Evolutionary conservation across 768 basidiomycete genomes (phyloP), one percentile per base, ranked within the genome.

Genomic region (Leccinum sublutescens): DNA sequence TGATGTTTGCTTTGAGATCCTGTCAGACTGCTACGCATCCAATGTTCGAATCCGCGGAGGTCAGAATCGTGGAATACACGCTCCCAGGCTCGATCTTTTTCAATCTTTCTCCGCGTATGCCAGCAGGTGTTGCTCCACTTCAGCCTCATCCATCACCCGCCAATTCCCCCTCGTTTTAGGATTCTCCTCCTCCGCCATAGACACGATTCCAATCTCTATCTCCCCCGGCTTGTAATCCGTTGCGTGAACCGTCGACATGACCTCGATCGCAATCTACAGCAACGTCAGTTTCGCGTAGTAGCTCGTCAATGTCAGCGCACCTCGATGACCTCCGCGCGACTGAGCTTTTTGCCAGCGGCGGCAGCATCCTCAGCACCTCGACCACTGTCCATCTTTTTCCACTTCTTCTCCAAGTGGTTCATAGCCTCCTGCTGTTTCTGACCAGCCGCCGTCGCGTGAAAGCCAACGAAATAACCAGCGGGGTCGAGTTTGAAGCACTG

Each of bases 351-450:
- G 56, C 91, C 89, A 2, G 93, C 93, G 50, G 81, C 80, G 14
- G 81, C 80, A 14, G 93, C 81, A 72, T 95, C 89, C 52, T 94
- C 89, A 0, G 87, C 90, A 21, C 92, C 91, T 54, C 77, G 77
- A 15, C 90, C 90, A 23, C 81, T 83, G 68, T 92, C 88, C 31
- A 94, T 79, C 74, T 94, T 94, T 80, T 98, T 99, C 95, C 94
- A 98, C 73, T 93, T 93, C 79, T 98, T 98, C 79, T 99, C 97
- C 48, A 99, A 81, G 69, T 94, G 91, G 74, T 98, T 98, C 87
- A 95, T 97, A 1, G 93, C 95, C 71, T 99, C 97, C 70, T 97
- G 96, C 68, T 98, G 97, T 68, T 99, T 98, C 74, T 92, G 90
- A 0, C 97, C 97, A 2, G 95, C 89, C 0, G 96, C 87, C 2